These are phyloP conservation scores for Lyophyllum shimeji DNA, from an alignment of 768 basidiomycete genomes.

Conservation along the genomic window DNA sequence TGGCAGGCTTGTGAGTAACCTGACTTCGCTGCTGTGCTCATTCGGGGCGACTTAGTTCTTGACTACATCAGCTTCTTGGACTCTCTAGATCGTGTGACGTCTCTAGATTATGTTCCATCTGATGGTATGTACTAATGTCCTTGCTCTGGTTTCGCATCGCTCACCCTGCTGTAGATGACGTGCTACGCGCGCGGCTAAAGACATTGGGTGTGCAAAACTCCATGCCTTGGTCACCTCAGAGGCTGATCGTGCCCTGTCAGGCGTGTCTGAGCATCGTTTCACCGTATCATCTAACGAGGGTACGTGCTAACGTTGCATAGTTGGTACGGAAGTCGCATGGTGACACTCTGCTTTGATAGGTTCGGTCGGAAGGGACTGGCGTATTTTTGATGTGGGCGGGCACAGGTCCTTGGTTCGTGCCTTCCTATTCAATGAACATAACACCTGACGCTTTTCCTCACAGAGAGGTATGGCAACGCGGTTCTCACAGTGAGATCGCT, in stretches of 20 bases:
- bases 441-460: not conserved
- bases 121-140: constrained; percentile 45
- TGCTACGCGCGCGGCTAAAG: constrained; percentile 69
- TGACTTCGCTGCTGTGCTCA: constrained; percentile 1
- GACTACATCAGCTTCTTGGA: constrained; percentile 64
- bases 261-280: constrained; percentile 72
- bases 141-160: not conserved
- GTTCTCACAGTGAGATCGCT: not conserved
- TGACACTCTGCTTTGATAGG: constrained; percentile 14
- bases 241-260: constrained; percentile 23
- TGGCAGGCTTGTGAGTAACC: constrained; percentile 67
- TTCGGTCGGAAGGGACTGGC: constrained; percentile 37
- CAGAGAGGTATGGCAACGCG: constrained; percentile 16
- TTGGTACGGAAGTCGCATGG: not conserved
- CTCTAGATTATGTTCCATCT: constrained; percentile 60
- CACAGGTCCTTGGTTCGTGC: constrained; percentile 62
- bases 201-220: constrained; percentile 37
- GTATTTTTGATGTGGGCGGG: constrained; percentile 57
- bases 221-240: not conserved
- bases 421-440: not conserved
- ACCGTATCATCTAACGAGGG: constrained; percentile 44
- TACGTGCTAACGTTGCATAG: constrained; percentile 20
- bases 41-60: not conserved
- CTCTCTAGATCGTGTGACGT: constrained; percentile 60
- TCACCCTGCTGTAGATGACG: constrained; percentile 52